Evolutionary conservation across 257 asterid species (phyloP), one percentile per base, ranked within the genome.

Genomic region (Forsythia suspensa): DNA sequence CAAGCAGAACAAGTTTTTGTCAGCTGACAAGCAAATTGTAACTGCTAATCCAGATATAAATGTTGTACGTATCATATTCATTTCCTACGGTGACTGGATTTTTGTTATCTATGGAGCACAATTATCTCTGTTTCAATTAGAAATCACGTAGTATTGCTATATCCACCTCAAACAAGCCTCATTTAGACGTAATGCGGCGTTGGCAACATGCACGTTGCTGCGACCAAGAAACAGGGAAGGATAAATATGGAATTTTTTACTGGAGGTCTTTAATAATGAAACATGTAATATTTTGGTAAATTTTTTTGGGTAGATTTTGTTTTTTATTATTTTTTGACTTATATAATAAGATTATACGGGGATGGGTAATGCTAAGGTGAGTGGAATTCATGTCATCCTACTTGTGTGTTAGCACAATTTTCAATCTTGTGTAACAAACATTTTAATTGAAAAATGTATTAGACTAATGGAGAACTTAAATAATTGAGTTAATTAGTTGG

Each of bases 21-120:
- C 91, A 59, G 85, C 88, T 24, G 89, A 87, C 70, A 84, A 79
- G 73, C 91, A 87, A 80, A 87, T 85, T n/a, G 71, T 87, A 34
- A 87, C 89, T 29, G 89, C 91, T 10, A 66, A 83, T 81, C 91
- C 91, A 72, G 91, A 85, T 78, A 76, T 87, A 74, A 71, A 69
- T 67, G 34, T 76, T 70, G 91, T 87, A 85, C 61, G 86, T 81
- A 68, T 29, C 18, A 5, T 51, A 43, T 52, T 13, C 20, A 16
- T 18, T 52, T 52, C 63, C 63, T 52, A 0, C 18, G 15, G 21
- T 52, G 21, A 13, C 21, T 52, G 24, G 63, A 52, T 15, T 13
- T 52, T 51, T 52, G 8, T 52, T 52, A 10, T 52, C 63, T 52
- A 12, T 52, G 24, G 24, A 52, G 63, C 9, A 18, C 63, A 52